Base-by-base conservation (phyloP, 2,329 filamentous ascomycete genomes). In the Aspergillus proliferans region DNA sequence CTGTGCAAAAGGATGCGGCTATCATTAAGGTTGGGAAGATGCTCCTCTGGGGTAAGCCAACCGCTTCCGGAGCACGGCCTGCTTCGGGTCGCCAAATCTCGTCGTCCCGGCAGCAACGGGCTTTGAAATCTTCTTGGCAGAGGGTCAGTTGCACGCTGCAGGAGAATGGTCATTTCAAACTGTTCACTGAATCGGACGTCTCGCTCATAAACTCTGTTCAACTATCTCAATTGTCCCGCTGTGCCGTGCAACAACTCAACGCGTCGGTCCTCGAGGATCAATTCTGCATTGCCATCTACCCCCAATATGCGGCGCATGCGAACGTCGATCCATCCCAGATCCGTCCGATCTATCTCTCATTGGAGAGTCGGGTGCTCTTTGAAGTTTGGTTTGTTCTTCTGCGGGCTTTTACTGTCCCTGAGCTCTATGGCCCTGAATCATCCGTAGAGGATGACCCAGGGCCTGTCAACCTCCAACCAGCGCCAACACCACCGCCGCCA, bases 371-470 rank as follows among this genome's bases (percentile, higher is more conserved):
- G 39, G 83, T 95, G 6, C 76, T 95, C n/a, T 95, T 94, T 60
- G 93, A 98, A 66, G 93, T 96, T 10, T 98, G 93, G 93, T 92
- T 95, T 61, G 91, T 95, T 6, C 75, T 98, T 8, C 70, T 98
- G 26, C 83, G 92, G 53, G 90, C 92, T 0, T 96, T 96, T 67
- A 89, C 92, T 0, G 85, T 95, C 42, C 92, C 93, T 0, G 90
- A 96, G 59, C 77, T 97, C 10, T 97, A 95, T 64, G 88, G 84
- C 2, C 79, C 80, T n/a, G 78, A 80, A 49, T 57, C 56, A 14
- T 48, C 60, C 8, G 46, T 56, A 28, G 53, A 63, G 48, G 64
- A 82, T 14, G 75, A 81, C 38, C 59, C 74, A 8, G 62, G 72
- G 61, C 28, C 53, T 60, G 18, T 59, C 65, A n/a, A 57, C 55